A percentile compares a stretch with the other conserved stretches of the same genome.
Conservation (phyloP, 768 basidiomycete genomes). For the Lentinula edodes region DNA sequence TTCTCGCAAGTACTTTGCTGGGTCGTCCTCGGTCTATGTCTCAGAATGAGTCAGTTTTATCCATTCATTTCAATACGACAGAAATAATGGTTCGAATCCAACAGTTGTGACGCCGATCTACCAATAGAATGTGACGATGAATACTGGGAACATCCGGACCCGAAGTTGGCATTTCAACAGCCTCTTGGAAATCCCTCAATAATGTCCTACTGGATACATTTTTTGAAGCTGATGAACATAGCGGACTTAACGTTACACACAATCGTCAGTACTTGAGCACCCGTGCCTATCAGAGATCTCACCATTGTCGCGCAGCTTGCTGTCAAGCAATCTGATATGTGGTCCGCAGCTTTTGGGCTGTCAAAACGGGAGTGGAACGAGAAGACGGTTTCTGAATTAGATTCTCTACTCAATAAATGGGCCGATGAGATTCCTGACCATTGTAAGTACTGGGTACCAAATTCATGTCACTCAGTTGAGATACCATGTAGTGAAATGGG, state of each 20-base stretch:
- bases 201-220: conserved; percentile 38
- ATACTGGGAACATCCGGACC: conserved; percentile 48
- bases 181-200: conserved; percentile 43
- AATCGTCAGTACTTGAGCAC: conserved; percentile 30
- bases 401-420: conserved; percentile 77
- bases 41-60: conserved; percentile 42
- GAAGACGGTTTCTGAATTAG: conserved; percentile 63
- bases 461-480: neutral
- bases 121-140: conserved; percentile 66
- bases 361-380: conserved; percentile 47
- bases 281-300: neutral
- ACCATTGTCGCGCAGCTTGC: neutral
- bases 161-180: conserved; percentile 42
- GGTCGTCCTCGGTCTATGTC: conserved; percentile 56
- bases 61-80: neutral
- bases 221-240: conserved; percentile 45
- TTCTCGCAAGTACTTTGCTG: conserved; percentile 26
- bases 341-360: neutral
- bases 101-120: conserved; percentile 54
- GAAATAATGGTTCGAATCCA: neutral
- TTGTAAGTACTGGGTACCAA: conserved; percentile 16
- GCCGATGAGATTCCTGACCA: conserved; percentile 63
- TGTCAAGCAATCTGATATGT: conserved; percentile 9
- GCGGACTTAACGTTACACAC: conserved; percentile 44
- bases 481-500: conserved; percentile 27